phyloP scores from a whole-genome alignment of 176 grass and related monocot genomes.

The Neostapfia colusana region DNA sequence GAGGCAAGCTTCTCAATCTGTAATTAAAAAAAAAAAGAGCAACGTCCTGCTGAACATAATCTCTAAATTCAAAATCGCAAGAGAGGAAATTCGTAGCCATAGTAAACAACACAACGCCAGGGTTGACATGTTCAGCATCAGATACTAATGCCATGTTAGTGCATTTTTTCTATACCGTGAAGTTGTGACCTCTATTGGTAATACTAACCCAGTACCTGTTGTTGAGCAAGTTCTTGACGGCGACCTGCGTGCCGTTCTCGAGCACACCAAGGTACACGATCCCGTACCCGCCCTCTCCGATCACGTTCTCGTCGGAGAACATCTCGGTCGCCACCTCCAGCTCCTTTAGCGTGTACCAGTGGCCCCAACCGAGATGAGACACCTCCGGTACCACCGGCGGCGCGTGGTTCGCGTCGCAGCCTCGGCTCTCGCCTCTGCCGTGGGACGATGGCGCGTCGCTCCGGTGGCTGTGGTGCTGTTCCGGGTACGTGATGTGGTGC shows the following conservation, averaged over 20 bases:
- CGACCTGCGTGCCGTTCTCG: conserved; percentile 71
- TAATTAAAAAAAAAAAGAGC: neutral
- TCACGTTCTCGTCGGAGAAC: conserved; percentile 83
- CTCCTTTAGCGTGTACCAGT: conserved; percentile 94
- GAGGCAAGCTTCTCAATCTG: neutral
- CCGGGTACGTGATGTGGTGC: conserved; percentile 54
- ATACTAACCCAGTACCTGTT: conserved; percentile 63
- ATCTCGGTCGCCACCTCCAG: conserved; percentile 71
- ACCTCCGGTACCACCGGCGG: conserved; percentile 56
- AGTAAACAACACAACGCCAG: conserved; percentile 10
- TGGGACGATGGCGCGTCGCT: conserved; percentile 55
- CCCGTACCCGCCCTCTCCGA: conserved; percentile 93
- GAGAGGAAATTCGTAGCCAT: neutral
- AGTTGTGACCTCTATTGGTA: conserved; percentile 16
- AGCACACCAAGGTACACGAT: conserved; percentile 90
- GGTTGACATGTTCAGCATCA: conserved; percentile 19
- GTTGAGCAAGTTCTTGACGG: conserved; percentile 92
- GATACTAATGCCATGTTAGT: conserved; percentile 9
- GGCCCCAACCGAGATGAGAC: conserved; percentile 82
- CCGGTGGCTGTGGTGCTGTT: conserved; percentile 46
- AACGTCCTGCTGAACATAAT: neutral
- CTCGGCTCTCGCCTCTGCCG: conserved; percentile 57
- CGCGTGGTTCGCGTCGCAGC: conserved; percentile 33
- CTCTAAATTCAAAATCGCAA: neutral
- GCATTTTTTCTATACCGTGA: conserved; percentile 32